phyloP scores from a whole-genome alignment of 1,139 yeast species.

The Pneumocystis sp. region DNA sequence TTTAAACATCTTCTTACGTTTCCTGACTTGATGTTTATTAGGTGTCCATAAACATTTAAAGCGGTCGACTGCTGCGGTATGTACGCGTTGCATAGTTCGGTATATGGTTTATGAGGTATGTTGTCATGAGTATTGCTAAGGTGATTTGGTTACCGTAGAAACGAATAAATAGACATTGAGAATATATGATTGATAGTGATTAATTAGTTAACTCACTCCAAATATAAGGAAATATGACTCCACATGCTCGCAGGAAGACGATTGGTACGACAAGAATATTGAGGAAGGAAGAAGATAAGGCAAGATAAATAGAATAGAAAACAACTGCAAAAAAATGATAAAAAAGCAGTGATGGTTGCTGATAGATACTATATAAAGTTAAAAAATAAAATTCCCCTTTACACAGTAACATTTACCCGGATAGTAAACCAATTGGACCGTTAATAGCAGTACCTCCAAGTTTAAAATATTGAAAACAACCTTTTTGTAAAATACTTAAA shows the following conservation, averaged over 20 bases:
- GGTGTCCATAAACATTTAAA: background rate
- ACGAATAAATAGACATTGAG: background rate
- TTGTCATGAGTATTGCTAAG: background rate
- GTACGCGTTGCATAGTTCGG: background rate
- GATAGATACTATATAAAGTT: conserved; percentile 19
- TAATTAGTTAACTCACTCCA: background rate
- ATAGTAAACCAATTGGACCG: conserved; percentile 69
- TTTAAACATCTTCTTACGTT: background rate
- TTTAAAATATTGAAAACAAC: conserved; percentile 75
- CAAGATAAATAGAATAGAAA: conserved; percentile 9
- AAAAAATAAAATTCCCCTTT: too few species aligned
- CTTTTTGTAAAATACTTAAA: conserved; percentile 58
- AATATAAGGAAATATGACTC: conserved; percentile 10
- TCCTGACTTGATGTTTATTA: background rate
- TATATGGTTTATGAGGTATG: background rate
- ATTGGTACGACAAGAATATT: background rate
- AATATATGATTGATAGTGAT: background rate
- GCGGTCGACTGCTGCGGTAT: background rate
- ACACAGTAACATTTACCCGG: conserved; percentile 41
- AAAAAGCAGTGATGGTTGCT: conserved; percentile 9
- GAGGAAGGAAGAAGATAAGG: background rate
- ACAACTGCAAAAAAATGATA: conserved; percentile 14
- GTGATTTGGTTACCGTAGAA: background rate
- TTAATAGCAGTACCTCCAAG: conserved; percentile 68
- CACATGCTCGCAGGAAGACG: conserved; percentile 10